Base-by-base conservation (phyloP, 108 stramenopile species). In the Pseudonitzschia delicatissima region DNA sequence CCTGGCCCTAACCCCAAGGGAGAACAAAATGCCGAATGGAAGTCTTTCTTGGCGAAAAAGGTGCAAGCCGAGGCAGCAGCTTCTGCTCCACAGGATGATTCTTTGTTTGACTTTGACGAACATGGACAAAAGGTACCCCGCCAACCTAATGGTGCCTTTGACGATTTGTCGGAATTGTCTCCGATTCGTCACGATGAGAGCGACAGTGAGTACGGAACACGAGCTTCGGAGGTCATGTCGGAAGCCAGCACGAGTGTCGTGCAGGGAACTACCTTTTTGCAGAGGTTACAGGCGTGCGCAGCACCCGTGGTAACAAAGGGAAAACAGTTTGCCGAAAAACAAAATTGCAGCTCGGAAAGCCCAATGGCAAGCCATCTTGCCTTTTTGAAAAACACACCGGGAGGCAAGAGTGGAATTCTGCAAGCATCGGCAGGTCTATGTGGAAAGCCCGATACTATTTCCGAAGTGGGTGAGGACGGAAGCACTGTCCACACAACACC, bases 381-480 rank as follows among this genome's bases (percentile, higher is more conserved):
- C 9, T 87, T 87, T 67, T 51, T 87, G 57, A 72, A 83, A 33
- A 82, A 68, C 25, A 84, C 82, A 40, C 79, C 83, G 12, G 66
- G 60, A 4, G 25, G 17, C 17, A 52, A 65, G 32, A 37, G 48
- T 21, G 57, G 63, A 26, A 74, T 69, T 13, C 25, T 72, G 12
- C 51, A 68, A 66, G 75, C 45, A 67, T 66, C 69, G 33, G 78
- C 71, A 51, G 64, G 64, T 33, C 32, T 90, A 11, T 90, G 89
- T 60, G 85, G 83, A 20, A 70, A 84, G 18, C 83, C 84, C 2
- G 89, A 87, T 58, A 74, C 75, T 0, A 84, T 90, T 12, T 69
- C 78, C 44, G 70, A 71, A 53, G 76, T 66, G 51, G 69, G 66
- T 28, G 76, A 77, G 9, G 55, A 64, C 15, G 67, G 68, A 40